phyloP scores from a whole-genome alignment of 257 asterid species.

The Solanum commersonii region DNA sequence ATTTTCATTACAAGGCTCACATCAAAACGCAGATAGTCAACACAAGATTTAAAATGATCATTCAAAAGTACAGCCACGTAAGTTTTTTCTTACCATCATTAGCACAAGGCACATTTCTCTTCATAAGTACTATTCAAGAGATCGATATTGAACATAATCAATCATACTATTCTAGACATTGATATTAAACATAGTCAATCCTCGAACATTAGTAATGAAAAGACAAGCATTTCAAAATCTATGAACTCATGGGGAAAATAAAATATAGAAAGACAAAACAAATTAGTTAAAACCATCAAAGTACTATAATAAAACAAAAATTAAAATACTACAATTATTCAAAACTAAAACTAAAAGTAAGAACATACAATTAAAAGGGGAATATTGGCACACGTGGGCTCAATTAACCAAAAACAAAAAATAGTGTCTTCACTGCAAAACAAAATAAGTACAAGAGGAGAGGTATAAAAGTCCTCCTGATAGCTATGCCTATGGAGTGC shows the following conservation, averaged over 20 bases:
- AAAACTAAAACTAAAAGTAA: not conserved
- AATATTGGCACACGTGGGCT: not conserved
- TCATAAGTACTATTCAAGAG: not conserved
- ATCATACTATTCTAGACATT: not conserved
- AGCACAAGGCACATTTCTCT: not conserved
- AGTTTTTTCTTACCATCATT: not conserved
- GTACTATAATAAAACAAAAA: too few relatives aligned
- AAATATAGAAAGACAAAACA: too few relatives aligned
- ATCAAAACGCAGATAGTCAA: not conserved
- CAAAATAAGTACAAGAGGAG: not conserved
- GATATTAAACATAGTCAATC: not conserved
- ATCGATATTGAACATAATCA: too few relatives aligned
- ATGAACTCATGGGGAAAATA: not conserved
- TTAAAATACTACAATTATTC: not conserved
- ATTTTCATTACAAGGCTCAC: not conserved
- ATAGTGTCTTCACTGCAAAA: not conserved
- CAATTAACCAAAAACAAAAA: not conserved
- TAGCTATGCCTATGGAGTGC: not conserved
- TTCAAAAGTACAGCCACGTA: not conserved
- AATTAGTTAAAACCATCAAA: not conserved
- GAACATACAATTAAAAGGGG: not conserved
- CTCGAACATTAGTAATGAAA: not conserved
- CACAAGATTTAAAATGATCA: not conserved
- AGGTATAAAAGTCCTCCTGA: not conserved
- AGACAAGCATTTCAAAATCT: not conserved